phyloP scores from a whole-genome alignment of 192 early-diverging fungal species.

The Entomortierella beljakovae region DNA sequence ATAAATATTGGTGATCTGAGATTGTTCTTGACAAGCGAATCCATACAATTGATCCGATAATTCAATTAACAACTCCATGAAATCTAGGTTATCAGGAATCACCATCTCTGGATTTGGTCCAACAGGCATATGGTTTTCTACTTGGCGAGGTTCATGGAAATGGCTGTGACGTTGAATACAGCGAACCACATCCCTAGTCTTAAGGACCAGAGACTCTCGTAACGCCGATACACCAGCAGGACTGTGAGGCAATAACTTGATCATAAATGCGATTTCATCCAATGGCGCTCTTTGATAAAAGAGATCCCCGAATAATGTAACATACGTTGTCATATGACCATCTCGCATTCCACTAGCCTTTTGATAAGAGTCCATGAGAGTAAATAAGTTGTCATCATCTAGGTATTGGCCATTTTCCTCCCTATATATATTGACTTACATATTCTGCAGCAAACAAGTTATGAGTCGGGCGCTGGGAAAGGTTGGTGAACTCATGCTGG shows the following conservation, averaged over 20 bases:
- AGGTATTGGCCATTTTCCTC: neutral
- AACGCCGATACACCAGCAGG: slow-evolving; percentile 57
- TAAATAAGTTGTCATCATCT: slow-evolving; percentile 17
- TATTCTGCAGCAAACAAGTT: slow-evolving; percentile 62
- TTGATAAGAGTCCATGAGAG: too few species aligned
- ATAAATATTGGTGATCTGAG: slow-evolving; percentile 45
- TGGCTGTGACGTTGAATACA: slow-evolving; percentile 65
- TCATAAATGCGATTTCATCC: slow-evolving; percentile 72
- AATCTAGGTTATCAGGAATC: slow-evolving; percentile 73
- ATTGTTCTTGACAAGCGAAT: slow-evolving; percentile 68
- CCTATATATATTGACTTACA: slow-evolving; percentile 29
- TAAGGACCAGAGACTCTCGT: slow-evolving; percentile 61
- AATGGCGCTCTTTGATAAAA: slow-evolving; percentile 78
- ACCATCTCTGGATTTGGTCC: slow-evolving; percentile 58
- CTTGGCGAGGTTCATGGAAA: slow-evolving; percentile 62
- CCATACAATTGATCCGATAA: slow-evolving; percentile 81
- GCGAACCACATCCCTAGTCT: slow-evolving; percentile 63
- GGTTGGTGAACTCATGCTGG: slow-evolving; percentile 61
- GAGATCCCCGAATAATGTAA: slow-evolving; percentile 75
- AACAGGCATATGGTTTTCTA: slow-evolving; percentile 11
- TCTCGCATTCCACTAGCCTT: slow-evolving; percentile 70
- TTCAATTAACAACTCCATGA: slow-evolving; percentile 82
- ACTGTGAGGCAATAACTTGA: slow-evolving; percentile 55
- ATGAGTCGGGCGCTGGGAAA: slow-evolving; percentile 59
- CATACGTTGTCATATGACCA: slow-evolving; percentile 70